Percentiles rank a stretch among this genome's conserved stretches.
Evolutionary conservation across 148 eudicot species (phyloP).

Genomic region (Rhododendron griersonianum): DNA sequence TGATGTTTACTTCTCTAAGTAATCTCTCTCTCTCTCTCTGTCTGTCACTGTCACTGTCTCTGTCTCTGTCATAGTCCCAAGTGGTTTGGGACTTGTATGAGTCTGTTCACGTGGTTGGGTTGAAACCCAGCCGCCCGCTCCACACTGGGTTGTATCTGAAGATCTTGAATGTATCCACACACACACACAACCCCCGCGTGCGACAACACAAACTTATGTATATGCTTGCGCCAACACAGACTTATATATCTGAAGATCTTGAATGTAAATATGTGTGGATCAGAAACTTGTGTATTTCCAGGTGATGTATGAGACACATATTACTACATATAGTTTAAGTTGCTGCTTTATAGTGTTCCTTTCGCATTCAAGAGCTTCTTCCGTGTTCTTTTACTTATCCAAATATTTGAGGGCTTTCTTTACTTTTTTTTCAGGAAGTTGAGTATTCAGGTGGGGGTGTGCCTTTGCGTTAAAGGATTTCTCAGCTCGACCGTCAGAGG

Average conservation of each 20-base stretch:
- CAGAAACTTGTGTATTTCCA: background rate
- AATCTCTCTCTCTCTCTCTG: too few relatives aligned
- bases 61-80: too few relatives aligned
- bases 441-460: conserved; percentile 90
- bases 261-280: background rate
- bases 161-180: too few relatives aligned
- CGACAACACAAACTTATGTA: too few relatives aligned
- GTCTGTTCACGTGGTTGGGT: too few relatives aligned
- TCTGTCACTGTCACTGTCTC: too few relatives aligned
- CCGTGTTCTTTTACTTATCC: background rate
- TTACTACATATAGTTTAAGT: background rate
- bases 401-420: background rate
- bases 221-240: too few relatives aligned
- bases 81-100: too few relatives aligned
- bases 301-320: background rate
- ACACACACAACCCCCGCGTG: too few relatives aligned
- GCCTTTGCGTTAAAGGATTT: conserved; percentile 33
- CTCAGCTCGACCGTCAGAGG: background rate
- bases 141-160: too few relatives aligned
- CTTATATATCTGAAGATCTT: background rate
- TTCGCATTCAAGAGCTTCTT: background rate
- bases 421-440: conserved; percentile 49
- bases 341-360: background rate
- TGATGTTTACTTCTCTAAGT: too few relatives aligned
- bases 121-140: too few relatives aligned